These are phyloP conservation scores for Lepraria neglecta DNA, from an alignment of 495 filamentous ascomycete genomes.

Conservation along the genomic window DNA sequence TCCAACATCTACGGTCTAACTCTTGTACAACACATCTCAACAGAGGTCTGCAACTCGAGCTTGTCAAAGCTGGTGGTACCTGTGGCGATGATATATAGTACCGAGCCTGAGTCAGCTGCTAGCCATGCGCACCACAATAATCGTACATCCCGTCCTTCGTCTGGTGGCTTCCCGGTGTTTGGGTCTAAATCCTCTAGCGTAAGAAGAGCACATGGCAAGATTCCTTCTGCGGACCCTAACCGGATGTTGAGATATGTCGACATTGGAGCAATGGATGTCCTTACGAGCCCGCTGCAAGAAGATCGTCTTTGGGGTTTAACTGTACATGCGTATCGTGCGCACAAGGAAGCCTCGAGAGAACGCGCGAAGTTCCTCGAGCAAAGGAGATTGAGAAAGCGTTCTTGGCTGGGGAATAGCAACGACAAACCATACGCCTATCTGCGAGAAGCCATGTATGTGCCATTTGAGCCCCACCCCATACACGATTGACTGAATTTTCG, in stretches of 20 bases:
- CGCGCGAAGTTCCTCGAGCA: constrained; percentile 59
- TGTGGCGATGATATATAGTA: constrained; percentile 55
- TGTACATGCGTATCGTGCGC: constrained; percentile 74
- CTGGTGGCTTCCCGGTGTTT: constrained; percentile 17
- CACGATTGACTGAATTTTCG: not conserved
- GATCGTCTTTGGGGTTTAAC: constrained; percentile 65
- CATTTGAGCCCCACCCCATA: constrained; percentile 28
- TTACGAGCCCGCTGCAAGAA: constrained; percentile 66
- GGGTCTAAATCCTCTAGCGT: constrained; percentile 25
- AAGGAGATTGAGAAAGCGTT: constrained; percentile 70
- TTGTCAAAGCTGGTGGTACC: constrained; percentile 69
- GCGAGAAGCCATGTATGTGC: constrained; percentile 59
- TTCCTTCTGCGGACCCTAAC: constrained; percentile 37
- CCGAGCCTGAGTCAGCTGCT: constrained; percentile 22
- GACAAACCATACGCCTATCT: constrained; percentile 84
- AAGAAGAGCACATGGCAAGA: constrained; percentile 40
- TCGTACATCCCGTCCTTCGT: constrained; percentile 29
- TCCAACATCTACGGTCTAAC: constrained; percentile 44
- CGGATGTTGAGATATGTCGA: constrained; percentile 66
- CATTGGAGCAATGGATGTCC: constrained; percentile 76
- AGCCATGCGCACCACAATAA: constrained; percentile 12
- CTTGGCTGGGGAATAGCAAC: constrained; percentile 86
- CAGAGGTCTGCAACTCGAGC: constrained; percentile 63
- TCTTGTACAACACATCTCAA: constrained; percentile 60
- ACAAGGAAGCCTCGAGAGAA: constrained; percentile 62